Conservation (phyloP, 2,329 filamentous ascomycete genomes). For the Diaporthe caulivora region DNA sequence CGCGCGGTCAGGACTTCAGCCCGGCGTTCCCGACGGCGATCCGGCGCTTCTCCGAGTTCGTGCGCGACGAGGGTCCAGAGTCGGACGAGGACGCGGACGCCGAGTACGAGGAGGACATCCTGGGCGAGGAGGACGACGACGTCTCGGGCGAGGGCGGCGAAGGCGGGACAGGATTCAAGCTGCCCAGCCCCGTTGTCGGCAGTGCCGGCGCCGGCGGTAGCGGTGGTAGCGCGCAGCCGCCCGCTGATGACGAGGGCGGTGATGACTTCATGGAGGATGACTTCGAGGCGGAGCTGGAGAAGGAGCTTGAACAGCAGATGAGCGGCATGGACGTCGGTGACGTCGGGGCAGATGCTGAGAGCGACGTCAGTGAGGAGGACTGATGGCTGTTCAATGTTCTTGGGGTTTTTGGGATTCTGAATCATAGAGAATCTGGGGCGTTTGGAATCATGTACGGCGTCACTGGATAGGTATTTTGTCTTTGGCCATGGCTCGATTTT, state of each 20-base stretch:
- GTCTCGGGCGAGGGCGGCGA: conserved; percentile 54
- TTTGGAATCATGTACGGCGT: not conserved
- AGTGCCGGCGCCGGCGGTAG: not conserved
- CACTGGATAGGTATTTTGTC: not conserved
- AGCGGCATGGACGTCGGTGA: conserved; percentile 50
- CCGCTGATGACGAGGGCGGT: conserved; percentile 41
- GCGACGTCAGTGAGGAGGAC: conserved; percentile 76
- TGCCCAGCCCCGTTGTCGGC: conserved; percentile 65
- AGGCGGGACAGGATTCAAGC: conserved; percentile 58
- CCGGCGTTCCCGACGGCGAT: conserved; percentile 60
- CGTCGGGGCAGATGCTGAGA: conserved; percentile 68
- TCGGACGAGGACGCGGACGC: conserved; percentile 59
- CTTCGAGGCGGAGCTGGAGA: conserved; percentile 66
- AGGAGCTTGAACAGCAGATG: conserved; percentile 68
- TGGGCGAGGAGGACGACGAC: conserved; percentile 53
- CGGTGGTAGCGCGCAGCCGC: conserved; percentile 36
- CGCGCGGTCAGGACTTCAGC: conserved; percentile 55
- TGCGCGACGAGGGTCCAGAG: conserved; percentile 55
- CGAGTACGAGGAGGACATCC: conserved; percentile 54
- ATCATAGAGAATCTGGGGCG: not conserved
- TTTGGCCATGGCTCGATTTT: not conserved
- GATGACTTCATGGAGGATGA: conserved; percentile 52
- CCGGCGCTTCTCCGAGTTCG: conserved; percentile 67
- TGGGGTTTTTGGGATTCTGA: not conserved
- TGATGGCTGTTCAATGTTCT: conserved; percentile 46